These are phyloP conservation scores for Penicillium sp. DNA, from an alignment of 2,329 filamentous ascomycete genomes.

Conservation along the genomic window DNA sequence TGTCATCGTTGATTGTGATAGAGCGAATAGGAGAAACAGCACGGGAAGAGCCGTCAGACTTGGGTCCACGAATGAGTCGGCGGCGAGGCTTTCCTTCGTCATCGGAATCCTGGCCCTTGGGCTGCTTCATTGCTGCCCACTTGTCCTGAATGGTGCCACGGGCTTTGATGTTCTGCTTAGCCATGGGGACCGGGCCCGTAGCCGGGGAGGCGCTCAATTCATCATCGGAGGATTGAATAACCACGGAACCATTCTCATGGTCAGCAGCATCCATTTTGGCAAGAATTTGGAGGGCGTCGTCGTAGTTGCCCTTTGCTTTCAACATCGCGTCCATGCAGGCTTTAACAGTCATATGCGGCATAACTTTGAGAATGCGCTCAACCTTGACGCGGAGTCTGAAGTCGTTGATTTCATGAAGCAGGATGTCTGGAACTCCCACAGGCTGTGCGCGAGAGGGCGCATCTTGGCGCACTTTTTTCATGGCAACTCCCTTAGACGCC, in stretches of 20 bases:
- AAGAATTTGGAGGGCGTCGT: constrained; percentile 55
- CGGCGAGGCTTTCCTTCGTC: constrained; percentile 36
- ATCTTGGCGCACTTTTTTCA: constrained; percentile 44
- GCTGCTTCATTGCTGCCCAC: constrained; percentile 52
- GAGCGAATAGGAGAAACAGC: constrained; percentile 28
- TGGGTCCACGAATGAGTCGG: constrained; percentile 42
- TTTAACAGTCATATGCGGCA: constrained; percentile 49
- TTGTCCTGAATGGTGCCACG: constrained; percentile 60
- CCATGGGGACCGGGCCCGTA: constrained; percentile 25
- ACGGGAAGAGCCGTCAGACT: constrained; percentile 22
- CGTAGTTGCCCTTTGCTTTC: constrained; percentile 52
- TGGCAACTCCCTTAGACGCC: constrained; percentile 33
- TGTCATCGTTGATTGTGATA: constrained; percentile 18
- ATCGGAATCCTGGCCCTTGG: constrained; percentile 18
- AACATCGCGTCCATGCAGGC: constrained; percentile 53
- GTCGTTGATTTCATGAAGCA: constrained; percentile 54
- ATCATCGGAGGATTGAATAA: constrained; percentile 42
- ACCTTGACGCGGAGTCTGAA: constrained; percentile 52
- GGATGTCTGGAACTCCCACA: constrained; percentile 42
- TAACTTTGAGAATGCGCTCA: constrained; percentile 51
- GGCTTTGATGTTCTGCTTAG: constrained; percentile 56
- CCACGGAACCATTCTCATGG: constrained; percentile 2
- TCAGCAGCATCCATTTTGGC: constrained; percentile 28
- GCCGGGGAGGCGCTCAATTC: constrained; percentile 33
- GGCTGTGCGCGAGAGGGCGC: constrained; percentile 49